A percentile compares a stretch with the other conserved stretches of the same genome.
These are phyloP conservation scores for Penicillium flavigenum DNA, from an alignment of 495 filamentous ascomycete genomes.

Conservation along the genomic window DNA sequence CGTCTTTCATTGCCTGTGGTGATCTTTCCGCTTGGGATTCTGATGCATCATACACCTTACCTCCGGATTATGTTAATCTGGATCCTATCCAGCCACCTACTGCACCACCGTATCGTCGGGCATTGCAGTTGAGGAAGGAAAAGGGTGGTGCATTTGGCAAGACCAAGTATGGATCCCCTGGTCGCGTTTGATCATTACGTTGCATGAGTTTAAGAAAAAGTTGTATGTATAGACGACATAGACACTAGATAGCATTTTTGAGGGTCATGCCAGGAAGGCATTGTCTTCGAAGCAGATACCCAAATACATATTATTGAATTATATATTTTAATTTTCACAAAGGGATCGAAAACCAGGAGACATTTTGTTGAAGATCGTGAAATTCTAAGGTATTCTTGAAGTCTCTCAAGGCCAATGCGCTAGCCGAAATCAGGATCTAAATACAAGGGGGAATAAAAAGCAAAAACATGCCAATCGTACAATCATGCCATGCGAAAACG, in stretches of 20 bases:
- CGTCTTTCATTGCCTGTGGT: constrained; percentile 92
- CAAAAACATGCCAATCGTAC: constrained; percentile 23
- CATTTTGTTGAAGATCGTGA: background rate
- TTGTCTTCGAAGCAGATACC: constrained; percentile 13
- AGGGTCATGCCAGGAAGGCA: background rate
- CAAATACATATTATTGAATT: constrained; percentile 6
- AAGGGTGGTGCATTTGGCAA: constrained; percentile 81
- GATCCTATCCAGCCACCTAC: constrained; percentile 96
- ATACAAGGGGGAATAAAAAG: constrained; percentile 29
- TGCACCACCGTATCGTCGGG: constrained; percentile 89
- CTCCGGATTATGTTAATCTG: constrained; percentile 71
- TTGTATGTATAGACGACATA: constrained; percentile 19
- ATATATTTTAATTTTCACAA: background rate
- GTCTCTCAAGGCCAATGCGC: constrained; percentile 15
- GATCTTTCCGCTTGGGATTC: constrained; percentile 93
- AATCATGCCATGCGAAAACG: constrained; percentile 16
- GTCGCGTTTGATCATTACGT: constrained; percentile 26
- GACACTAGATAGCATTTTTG: constrained; percentile 16
- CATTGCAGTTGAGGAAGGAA: constrained; percentile 77
- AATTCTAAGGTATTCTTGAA: constrained; percentile 21
- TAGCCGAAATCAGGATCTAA: constrained; percentile 19
- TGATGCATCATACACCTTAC: constrained; percentile 87
- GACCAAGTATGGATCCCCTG: constrained; percentile 51
- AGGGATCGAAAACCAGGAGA: background rate
- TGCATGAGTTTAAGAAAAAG: constrained; percentile 7